These are phyloP conservation scores for Stemphylium lycopersici DNA, from an alignment of 2,329 filamentous ascomycete genomes.

Conservation along the genomic window DNA sequence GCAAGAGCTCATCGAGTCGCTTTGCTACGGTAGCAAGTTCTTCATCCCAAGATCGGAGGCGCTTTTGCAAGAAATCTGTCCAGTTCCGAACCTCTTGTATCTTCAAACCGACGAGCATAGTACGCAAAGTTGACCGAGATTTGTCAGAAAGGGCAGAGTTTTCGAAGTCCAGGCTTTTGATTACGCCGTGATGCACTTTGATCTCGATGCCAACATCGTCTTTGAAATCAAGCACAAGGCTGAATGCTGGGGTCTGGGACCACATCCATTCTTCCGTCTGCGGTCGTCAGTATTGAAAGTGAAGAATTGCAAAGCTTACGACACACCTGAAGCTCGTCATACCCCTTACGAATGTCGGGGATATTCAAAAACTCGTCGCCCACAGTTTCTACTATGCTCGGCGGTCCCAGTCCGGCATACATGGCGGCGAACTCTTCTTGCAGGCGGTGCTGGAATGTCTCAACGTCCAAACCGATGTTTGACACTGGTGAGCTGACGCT, in stretches of 20 bases:
- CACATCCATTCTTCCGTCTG: slow-evolving; percentile 77
- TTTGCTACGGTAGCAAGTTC: slow-evolving; percentile 18
- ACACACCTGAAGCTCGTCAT: slow-evolving; percentile 66
- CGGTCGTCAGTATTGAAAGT: slow-evolving; percentile 39
- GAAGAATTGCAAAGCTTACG: background rate
- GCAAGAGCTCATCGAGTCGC: slow-evolving; percentile 31
- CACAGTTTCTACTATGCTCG: slow-evolving; percentile 54
- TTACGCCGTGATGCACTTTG: slow-evolving; percentile 61
- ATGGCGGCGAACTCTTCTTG: slow-evolving; percentile 67
- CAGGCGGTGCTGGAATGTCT: slow-evolving; percentile 53
- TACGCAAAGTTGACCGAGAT: slow-evolving; percentile 22
- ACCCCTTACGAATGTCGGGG: slow-evolving; percentile 65
- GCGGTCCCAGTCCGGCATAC: slow-evolving; percentile 60
- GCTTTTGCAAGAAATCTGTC: slow-evolving; percentile 29
- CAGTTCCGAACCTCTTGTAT: slow-evolving; percentile 59
- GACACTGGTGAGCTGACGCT: slow-evolving; percentile 85
- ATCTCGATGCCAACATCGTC: slow-evolving; percentile 42
- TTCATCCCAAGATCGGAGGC: slow-evolving; percentile 21
- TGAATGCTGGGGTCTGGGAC: slow-evolving; percentile 84
- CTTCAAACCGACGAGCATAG: slow-evolving; percentile 45
- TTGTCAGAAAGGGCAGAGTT: slow-evolving; percentile 1
- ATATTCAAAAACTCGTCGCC: slow-evolving; percentile 60
- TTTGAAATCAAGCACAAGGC: slow-evolving; percentile 61
- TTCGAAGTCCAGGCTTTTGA: slow-evolving; percentile 54
- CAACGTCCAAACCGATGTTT: slow-evolving; percentile 70